These are phyloP conservation scores for Colletotrichum tofieldiae DNA, from an alignment of 2,329 filamentous ascomycete genomes.

Conservation along the genomic window DNA sequence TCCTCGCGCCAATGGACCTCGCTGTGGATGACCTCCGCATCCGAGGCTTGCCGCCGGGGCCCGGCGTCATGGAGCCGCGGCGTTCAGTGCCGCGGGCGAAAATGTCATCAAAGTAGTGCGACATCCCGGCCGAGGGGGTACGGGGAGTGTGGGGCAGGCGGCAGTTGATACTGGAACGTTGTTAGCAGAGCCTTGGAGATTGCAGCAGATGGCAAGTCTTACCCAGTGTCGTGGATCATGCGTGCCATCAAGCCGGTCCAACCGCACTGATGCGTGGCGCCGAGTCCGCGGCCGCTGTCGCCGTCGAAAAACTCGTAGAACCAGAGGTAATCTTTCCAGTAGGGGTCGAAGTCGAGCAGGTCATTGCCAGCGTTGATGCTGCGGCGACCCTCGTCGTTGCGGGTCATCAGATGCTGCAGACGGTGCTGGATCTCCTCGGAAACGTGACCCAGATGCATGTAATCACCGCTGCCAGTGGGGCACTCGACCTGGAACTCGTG, in stretches of 20 bases:
- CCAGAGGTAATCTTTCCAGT: constrained; percentile 96
- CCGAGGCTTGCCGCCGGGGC: constrained; percentile 58
- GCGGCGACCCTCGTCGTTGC: constrained; percentile 86
- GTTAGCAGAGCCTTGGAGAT: constrained; percentile 3
- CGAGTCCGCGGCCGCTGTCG: constrained; percentile 89
- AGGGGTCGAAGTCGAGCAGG: constrained; percentile 88
- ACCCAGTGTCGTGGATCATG: constrained; percentile 98
- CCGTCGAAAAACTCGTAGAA: constrained; percentile 99
- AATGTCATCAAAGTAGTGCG: constrained; percentile 96
- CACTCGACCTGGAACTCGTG: constrained; percentile 92
- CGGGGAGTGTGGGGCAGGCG: constrained; percentile 94
- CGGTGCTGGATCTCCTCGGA: constrained; percentile 96
- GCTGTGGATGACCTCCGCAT: constrained; percentile 86
- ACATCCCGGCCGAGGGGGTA: constrained; percentile 85
- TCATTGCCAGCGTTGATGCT: constrained; percentile 91
- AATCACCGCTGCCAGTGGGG: constrained; percentile 91
- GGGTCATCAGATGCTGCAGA: constrained; percentile 90
- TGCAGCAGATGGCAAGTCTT: constrained; percentile 56
- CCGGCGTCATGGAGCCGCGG: constrained; percentile 53
- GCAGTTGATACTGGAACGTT: constrained; percentile 78
- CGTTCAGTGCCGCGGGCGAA: constrained; percentile 72
- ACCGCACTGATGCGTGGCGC: constrained; percentile 94
- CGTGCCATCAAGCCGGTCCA: constrained; percentile 97
- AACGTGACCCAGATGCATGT: constrained; percentile 95
- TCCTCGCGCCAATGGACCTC: constrained; percentile 87